These are phyloP conservation scores for Rhizoctonia solani DNA, from an alignment of 1,284 basidiomycete genomes.

Conservation along the genomic window DNA sequence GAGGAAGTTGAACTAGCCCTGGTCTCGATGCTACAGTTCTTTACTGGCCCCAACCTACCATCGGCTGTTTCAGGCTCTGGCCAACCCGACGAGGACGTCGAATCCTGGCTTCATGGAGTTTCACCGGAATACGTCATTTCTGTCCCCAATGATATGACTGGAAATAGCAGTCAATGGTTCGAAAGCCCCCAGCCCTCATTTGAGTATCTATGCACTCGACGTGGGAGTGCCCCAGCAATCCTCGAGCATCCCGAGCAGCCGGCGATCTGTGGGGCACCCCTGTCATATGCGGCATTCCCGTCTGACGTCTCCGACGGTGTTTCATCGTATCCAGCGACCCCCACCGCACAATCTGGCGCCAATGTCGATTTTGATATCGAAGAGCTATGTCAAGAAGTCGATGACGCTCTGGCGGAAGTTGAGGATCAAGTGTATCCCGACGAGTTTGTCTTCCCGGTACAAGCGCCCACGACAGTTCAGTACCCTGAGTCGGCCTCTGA, in stretches of 20 bases:
- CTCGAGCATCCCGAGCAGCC: slow-evolving; percentile 28
- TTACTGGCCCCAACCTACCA: slow-evolving; percentile 8
- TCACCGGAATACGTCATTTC: slow-evolving; percentile 11
- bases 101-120: slow-evolving; percentile 27
- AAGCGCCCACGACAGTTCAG: slow-evolving; percentile 6
- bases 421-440: neutral
- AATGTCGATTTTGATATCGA: slow-evolving; percentile 20
- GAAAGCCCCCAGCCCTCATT: slow-evolving; percentile 31
- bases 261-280: slow-evolving; percentile 23
- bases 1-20: slow-evolving; percentile 31
- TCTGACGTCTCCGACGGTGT: slow-evolving; percentile 34
- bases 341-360: neutral
- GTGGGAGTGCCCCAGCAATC: slow-evolving; percentile 31
- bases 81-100: slow-evolving; percentile 15
- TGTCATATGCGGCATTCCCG: slow-evolving; percentile 29
- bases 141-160: slow-evolving; percentile 8
- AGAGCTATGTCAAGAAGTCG: slow-evolving; percentile 20
- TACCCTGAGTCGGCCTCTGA: slow-evolving; percentile 28
- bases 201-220: slow-evolving; percentile 28
- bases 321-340: slow-evolving; percentile 24
- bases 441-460: neutral
- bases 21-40: slow-evolving; percentile 30
- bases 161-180: slow-evolving; percentile 23
- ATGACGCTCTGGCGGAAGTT: slow-evolving; percentile 3
- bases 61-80: neutral